phyloP scores from a whole-genome alignment of 2,329 filamentous ascomycete species.

The Leptosphaerulina australis region DNA sequence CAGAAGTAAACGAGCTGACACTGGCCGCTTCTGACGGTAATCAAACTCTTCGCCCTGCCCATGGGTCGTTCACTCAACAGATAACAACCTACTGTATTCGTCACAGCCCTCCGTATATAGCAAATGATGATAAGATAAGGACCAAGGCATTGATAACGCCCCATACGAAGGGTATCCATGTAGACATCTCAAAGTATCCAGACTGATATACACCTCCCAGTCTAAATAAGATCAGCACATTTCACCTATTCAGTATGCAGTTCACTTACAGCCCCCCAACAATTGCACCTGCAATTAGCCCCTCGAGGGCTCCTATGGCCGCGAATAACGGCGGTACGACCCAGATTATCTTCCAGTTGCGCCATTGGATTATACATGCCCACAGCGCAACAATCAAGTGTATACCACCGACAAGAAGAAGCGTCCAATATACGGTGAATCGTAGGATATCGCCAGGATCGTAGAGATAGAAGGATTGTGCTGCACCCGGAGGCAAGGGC shows the following conservation, averaged over 20 bases:
- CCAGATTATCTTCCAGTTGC: conserved; percentile 67
- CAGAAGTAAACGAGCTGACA: no score
- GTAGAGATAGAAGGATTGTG: conserved; percentile 70
- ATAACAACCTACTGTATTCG: no score
- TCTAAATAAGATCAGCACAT: no score
- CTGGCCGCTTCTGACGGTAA: no score
- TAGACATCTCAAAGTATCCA: conserved; percentile 89
- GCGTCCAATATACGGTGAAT: conserved; percentile 85
- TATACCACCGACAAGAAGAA: conserved; percentile 77
- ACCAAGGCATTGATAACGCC: conserved; percentile 81
- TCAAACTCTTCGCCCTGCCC: no score
- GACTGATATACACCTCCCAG: conserved; percentile 81
- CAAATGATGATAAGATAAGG: conserved; percentile 84
- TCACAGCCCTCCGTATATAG: conserved; percentile 85
- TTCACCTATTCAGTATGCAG: no score
- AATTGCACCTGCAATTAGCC: conserved; percentile 77
- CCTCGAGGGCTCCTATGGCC: conserved; percentile 75
- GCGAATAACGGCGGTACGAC: conserved; percentile 73
- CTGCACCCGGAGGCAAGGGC: conserved; percentile 64
- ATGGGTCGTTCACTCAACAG: no score
- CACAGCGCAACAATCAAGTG: conserved; percentile 75
- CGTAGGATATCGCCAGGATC: conserved; percentile 79
- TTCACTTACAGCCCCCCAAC: conserved; percentile 85
- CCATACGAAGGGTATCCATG: conserved; percentile 92
- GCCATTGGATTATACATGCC: conserved; percentile 72